Evolutionary conservation across 2,329 filamentous ascomycete species (phyloP).

Genomic region (Fusarium zealandicum): DNA sequence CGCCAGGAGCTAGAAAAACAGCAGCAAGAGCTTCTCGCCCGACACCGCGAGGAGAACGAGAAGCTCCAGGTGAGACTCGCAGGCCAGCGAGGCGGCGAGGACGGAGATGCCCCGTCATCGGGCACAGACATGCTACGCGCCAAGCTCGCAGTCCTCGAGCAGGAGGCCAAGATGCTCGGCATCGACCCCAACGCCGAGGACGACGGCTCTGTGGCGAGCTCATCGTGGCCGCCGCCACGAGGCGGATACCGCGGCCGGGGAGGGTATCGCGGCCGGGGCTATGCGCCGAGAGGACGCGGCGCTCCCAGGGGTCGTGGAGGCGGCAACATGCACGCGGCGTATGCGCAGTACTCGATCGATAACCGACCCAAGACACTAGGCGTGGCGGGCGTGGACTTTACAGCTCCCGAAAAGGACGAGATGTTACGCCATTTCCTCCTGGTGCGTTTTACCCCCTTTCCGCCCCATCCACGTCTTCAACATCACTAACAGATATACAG

Average conservation of each 20-base stretch:
- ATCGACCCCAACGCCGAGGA: conserved; percentile 64
- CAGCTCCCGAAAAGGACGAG: conserved; percentile 69
- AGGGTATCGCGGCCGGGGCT: conserved; percentile 32
- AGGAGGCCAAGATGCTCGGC: conserved; percentile 73
- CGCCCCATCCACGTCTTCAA: neutral
- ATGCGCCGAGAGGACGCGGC: conserved; percentile 49
- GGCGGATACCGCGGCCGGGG: conserved; percentile 46
- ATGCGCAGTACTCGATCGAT: conserved; percentile 73
- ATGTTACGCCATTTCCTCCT: conserved; percentile 74
- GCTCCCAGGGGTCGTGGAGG: conserved; percentile 52
- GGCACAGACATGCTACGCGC: conserved; percentile 72
- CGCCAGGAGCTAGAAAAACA: conserved; percentile 71
- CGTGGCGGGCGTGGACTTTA: conserved; percentile 69
- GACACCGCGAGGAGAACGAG: conserved; percentile 71
- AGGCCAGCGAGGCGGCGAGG: conserved; percentile 42
- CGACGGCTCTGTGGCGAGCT: conserved; percentile 48
- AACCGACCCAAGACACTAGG: conserved; percentile 75
- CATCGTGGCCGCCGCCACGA: conserved; percentile 33
- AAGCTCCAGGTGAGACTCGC: conserved; percentile 65
- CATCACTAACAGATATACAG: conserved; percentile 45
- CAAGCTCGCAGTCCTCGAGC: conserved; percentile 75
- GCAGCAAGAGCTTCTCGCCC: conserved; percentile 66
- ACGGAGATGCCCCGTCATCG: conserved; percentile 44
- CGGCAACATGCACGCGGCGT: conserved; percentile 60
- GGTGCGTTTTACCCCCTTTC: conserved; percentile 52